Base-by-base conservation (phyloP, 73 alveolate species). In the Effrenium voratum region DNA sequence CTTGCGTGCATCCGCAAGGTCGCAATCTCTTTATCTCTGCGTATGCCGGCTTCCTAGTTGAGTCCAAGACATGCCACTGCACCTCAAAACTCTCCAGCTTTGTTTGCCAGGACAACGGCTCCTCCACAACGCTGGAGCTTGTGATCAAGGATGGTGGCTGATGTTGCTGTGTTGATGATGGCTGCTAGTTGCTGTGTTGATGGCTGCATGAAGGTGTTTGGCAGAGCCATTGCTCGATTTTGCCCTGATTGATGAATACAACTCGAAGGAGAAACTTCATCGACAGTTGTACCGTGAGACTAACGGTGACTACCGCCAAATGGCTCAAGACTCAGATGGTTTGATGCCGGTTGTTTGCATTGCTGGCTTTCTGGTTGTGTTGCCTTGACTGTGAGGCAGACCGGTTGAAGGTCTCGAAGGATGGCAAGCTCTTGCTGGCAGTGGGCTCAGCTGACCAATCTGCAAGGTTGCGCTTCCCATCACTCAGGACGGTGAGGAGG, bases 231-330 rank as follows among this genome's bases (percentile, higher is more conserved):
- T 15, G 46, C n/a, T 32, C 28, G 34, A 24, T n/a, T 10, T 1
- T 24, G 19, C 83, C 82, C 47, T 34, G 6, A 73, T 24, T 73
- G 83, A n/a, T n/a, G n/a, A n/a, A n/a, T n/a, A n/a, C n/a, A 55
- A 12, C 68, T 22, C 68, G 32, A 46, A 80, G 91, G 97, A 90
- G 87, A 90, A 75, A 75, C 80, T 90, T 41, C 97, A 90, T 57
- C 97, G 97, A 73, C 97, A 90, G 97, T 75, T 90, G 24, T 90
- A 90, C 86, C 82, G 97, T 12, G 97, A 90, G 87, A 90, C 97
- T 47, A 90, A 90, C 57, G 97, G 97, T 22, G 97, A 90, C 87
- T 90, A 90, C 36, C 97, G 97, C 32, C 97, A 79, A n/a, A 90
- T 90, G 8, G 97, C 87, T 5, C n/a, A n/a, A 13, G 34, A 12